These are phyloP conservation scores for Candida ficus DNA, from an alignment of 805 yeast genomes.

Conservation along the genomic window DNA sequence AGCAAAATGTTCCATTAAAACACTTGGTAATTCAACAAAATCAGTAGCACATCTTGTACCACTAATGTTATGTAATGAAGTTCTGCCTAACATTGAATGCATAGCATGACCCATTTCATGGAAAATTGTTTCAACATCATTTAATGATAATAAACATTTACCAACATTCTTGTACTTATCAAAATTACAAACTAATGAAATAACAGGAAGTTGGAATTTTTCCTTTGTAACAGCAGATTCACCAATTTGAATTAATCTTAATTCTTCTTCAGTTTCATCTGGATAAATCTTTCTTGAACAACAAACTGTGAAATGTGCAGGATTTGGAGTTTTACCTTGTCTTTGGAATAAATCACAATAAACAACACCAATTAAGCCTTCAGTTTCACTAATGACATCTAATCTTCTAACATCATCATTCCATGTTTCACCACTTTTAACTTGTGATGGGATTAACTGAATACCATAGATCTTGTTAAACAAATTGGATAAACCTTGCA, in stretches of 20 bases:
- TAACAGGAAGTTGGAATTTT: conserved; percentile 78
- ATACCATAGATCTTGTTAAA: conserved; percentile 74
- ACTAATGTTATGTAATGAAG: conserved; percentile 82
- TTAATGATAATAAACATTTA: conserved; percentile 58
- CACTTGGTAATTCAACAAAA: conserved; percentile 94
- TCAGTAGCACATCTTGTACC: conserved; percentile 96
- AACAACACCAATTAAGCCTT: conserved; percentile 69
- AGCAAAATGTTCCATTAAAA: conserved; percentile 93
- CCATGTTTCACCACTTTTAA: conserved; percentile 81
- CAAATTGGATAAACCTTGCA: conserved; percentile 73
- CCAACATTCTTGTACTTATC: conserved; percentile 33
- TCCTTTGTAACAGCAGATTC: conserved; percentile 33
- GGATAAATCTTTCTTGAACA: conserved; percentile 80
- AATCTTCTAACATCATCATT: conserved; percentile 77
- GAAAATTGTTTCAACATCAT: conserved; percentile 88
- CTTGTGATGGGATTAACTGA: conserved; percentile 58
- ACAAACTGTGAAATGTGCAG: conserved; percentile 94
- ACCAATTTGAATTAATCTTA: conserved; percentile 30
- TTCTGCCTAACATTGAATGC: conserved; percentile 95
- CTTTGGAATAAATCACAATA: conserved; percentile 87
- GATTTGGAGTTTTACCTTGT: conserved; percentile 68
- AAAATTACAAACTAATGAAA: conserved; percentile 86
- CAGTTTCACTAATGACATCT: conserved; percentile 61
- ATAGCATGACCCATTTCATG: conserved; percentile 99
- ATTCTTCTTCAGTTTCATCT: conserved; percentile 40